Conservation (phyloP, 2,329 filamentous ascomycete species). For the Xylariaceae sp. region DNA sequence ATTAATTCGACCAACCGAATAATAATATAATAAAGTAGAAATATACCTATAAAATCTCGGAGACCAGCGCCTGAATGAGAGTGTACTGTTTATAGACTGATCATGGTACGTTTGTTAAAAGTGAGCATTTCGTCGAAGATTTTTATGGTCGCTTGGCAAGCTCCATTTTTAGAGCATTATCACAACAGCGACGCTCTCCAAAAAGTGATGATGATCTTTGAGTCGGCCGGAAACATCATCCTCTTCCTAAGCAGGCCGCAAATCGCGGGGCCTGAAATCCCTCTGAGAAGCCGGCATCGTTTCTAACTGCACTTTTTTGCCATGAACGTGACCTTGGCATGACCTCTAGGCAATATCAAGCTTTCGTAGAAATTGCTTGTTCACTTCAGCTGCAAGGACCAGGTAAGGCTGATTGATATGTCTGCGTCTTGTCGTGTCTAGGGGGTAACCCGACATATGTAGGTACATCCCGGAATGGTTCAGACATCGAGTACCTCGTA, state of each 20-base stretch:
- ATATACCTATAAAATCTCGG: background rate
- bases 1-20: background rate
- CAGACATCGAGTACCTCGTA: no score
- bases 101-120: background rate
- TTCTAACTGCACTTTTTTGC: no score
- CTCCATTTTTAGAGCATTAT: background rate
- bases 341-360: background rate
- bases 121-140: background rate
- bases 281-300: no score
- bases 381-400: background rate
- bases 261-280: no score
- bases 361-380: background rate
- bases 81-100: constrained; percentile 1
- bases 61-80: background rate
- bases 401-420: background rate
- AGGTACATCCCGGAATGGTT: no score
- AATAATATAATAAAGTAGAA: background rate
- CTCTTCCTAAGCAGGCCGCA: no score
- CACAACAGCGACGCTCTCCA: no score
- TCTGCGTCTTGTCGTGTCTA: background rate
- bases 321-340: no score
- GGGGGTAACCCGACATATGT: no score
- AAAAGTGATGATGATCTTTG: background rate
- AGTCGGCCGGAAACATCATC: background rate
- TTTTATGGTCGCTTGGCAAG: background rate